Evolutionary conservation across 768 basidiomycete species (phyloP), one percentile per base, ranked within the genome.

Genomic region (Tulasnella sp.): DNA sequence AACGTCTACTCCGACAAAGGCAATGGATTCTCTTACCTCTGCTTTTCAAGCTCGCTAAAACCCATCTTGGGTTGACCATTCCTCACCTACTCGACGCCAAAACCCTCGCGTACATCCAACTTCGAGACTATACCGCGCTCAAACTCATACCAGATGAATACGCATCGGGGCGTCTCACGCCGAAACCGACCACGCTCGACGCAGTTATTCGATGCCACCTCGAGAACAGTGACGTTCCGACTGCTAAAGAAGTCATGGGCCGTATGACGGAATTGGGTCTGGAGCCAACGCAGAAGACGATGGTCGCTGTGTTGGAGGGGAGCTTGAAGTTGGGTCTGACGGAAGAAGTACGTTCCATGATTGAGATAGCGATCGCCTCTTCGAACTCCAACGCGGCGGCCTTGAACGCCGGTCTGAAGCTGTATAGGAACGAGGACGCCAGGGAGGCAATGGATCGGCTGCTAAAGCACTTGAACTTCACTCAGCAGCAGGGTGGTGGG

Each of bases 281-380:
- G 34, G 43, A 54, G 43, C 19, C 17, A 17, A 53, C 25, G 11
- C 53, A 34, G 41, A 48, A 25, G 31, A 49, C 44, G 52, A 44
- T 41, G 25, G 41, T 12, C 9, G 24, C 42, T 9, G 42, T n/a
- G 34, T 31, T 49, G n/a, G 30, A 30, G 4, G 22, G 51, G 30
- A 31, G 30, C 52, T 17, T 29, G 60, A 38, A 42, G 42, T n/a
- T 60, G 29, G 42, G 60, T 29, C 22, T 55, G 53, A 55, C 45
- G 45, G 45, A 31, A 24, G 43, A 15, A 38, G 34, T 41, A 3
- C 15, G 30, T 15, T 27, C 25, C n/a, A 22, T 31, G 41, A 44
- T 55, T 17, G n/a, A 43, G 38, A 49, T 21, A 27, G 41, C 15
- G 24, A 38, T 15, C 27, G 41, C 21, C 31, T 44, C 38, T 25